phyloP scores from a whole-genome alignment of 768 basidiomycete genomes.

The Termitomyces eurrhizus region DNA sequence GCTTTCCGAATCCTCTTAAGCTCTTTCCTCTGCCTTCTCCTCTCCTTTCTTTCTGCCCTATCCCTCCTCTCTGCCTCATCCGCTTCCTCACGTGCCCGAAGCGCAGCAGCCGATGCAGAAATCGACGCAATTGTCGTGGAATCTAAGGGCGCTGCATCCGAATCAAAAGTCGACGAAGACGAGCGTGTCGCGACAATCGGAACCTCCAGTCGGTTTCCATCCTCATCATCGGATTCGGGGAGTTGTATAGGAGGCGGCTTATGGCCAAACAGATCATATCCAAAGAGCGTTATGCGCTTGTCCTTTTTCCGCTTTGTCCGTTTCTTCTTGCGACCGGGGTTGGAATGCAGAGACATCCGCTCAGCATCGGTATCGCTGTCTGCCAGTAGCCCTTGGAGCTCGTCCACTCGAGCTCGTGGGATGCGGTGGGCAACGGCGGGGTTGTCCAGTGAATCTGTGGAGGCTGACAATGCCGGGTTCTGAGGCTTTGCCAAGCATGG shows the following conservation, averaged over 20 bases:
- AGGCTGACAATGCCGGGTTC: slow-evolving; percentile 14
- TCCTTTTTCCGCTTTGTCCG: slow-evolving; percentile 27
- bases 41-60: slow-evolving; percentile 47
- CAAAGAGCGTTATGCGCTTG: slow-evolving; percentile 54
- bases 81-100: slow-evolving; percentile 32
- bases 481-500: slow-evolving; percentile 43
- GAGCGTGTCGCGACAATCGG: slow-evolving; percentile 16
- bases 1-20: slow-evolving; percentile 32
- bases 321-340: slow-evolving; percentile 32
- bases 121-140: slow-evolving; percentile 50
- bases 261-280: slow-evolving; percentile 64
- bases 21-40: slow-evolving; percentile 23
- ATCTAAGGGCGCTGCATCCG: slow-evolving; percentile 67
- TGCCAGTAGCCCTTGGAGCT: slow-evolving; percentile 36
- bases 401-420: slow-evolving; percentile 32
- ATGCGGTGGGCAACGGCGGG: slow-evolving; percentile 29
- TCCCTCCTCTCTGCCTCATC: slow-evolving; percentile 38
- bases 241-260: slow-evolving; percentile 45
- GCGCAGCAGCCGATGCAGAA: slow-evolving; percentile 38
- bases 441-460: slow-evolving; percentile 20
- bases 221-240: slow-evolving; percentile 52
- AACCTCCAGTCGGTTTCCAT: slow-evolving; percentile 10
- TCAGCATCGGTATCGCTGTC: slow-evolving; percentile 52
- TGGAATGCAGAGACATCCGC: slow-evolving; percentile 64
- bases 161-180: slow-evolving; percentile 49